A percentile compares a stretch with the other conserved stretches of the same genome.
Conservation (phyloP, 257 asterid genomes). For the Parsonsia alboflavescens region DNA sequence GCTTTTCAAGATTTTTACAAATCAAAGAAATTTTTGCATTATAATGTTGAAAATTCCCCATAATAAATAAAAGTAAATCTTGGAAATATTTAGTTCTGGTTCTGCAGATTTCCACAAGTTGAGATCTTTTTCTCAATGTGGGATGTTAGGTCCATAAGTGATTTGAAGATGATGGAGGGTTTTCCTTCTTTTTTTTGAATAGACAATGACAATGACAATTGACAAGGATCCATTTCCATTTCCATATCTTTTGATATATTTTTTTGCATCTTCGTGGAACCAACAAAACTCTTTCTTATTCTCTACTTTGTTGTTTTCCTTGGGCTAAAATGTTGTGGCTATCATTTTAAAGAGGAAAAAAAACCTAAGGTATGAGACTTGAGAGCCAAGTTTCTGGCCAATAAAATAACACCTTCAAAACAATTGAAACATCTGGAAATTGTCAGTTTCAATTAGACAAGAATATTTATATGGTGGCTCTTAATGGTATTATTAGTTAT, state of each 20-base stretch:
- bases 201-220: neutral
- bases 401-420: neutral
- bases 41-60: too few relatives aligned
- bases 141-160: neutral
- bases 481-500: neutral
- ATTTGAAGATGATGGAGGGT: neutral
- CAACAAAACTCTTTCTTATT: neutral
- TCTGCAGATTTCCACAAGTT: neutral
- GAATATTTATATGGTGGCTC: neutral
- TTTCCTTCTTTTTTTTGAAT: neutral
- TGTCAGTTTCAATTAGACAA: conserved; percentile 1
- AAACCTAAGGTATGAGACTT: neutral
- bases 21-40: too few relatives aligned
- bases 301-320: neutral
- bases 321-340: neutral
- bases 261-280: neutral
- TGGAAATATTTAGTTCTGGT: too few relatives aligned
- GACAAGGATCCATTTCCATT: neutral
- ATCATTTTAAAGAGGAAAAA: neutral
- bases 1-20: neutral
- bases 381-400: conserved; percentile 15
- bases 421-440: neutral
- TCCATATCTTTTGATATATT: neutral
- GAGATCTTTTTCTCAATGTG: neutral
- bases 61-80: too few relatives aligned